Conservation (phyloP, 169 alveolate genomes). For the Plasmodium falciparum region DNA sequence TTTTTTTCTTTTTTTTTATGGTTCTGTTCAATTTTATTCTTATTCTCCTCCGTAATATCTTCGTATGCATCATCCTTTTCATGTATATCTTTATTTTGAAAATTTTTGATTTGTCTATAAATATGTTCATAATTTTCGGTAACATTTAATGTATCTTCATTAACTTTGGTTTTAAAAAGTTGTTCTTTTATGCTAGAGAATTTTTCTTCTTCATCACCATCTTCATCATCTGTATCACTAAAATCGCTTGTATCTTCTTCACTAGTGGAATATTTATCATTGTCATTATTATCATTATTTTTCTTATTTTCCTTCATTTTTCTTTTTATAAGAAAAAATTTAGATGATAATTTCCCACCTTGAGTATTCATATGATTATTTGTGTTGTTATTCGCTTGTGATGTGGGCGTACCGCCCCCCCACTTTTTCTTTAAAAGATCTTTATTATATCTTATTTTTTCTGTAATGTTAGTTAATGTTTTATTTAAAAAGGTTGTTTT, state of each 20-base stretch:
- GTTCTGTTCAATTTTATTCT: conserved; percentile 20
- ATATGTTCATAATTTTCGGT: conserved; percentile 15
- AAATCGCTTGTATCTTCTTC: not conserved
- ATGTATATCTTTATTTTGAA: not conserved
- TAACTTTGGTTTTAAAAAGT: too few relatives aligned
- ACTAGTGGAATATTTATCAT: not conserved
- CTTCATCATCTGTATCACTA: not conserved
- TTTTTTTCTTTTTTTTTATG: not conserved
- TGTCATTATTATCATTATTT: not conserved
- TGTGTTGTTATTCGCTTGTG: not conserved
- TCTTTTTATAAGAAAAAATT: conserved; percentile 2
- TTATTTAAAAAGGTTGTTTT: conserved; percentile 34
- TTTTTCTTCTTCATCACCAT: not conserved
- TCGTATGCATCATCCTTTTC: not conserved
- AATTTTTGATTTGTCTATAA: conserved; percentile 18
- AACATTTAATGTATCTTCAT: not conserved
- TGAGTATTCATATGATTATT: too few relatives aligned
- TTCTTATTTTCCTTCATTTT: not conserved
- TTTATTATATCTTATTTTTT: conserved; percentile 38
- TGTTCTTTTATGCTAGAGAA: too few relatives aligned
- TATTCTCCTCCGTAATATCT: not conserved
- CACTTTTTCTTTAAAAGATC: conserved; percentile 24
- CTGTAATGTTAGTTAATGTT: conserved; percentile 29
- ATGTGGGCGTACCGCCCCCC: not conserved
- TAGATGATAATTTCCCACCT: not conserved